Percentiles rank a stretch among this genome's conserved stretches.
Evolutionary conservation across 1,139 yeast species (phyloP).

Genomic region (Suhomyces kunorum): DNA sequence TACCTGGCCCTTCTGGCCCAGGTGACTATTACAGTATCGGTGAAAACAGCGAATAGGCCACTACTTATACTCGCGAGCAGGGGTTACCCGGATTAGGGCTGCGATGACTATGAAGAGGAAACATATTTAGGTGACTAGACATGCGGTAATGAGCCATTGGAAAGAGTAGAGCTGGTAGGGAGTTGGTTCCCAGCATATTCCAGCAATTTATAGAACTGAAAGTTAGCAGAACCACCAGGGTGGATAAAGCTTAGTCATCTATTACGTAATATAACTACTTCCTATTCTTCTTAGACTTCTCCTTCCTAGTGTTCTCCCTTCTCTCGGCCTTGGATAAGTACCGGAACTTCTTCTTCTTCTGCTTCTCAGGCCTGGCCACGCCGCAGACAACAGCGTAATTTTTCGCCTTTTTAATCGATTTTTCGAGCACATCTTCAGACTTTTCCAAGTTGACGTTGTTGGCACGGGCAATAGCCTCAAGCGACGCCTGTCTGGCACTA

Average conservation of each 20-base stretch:
- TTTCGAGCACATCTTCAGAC: conserved; percentile 61
- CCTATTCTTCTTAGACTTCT: conserved; percentile 29
- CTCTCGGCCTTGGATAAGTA: conserved; percentile 81
- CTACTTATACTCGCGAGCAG: conserved; percentile 3
- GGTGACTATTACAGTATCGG: conserved; percentile 2
- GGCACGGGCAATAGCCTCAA: conserved; percentile 57
- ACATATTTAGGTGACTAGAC: too few species aligned
- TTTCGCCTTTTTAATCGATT: conserved; percentile 68
- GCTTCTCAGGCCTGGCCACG: conserved; percentile 43
- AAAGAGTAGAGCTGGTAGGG: too few species aligned
- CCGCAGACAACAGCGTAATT: conserved; percentile 70
- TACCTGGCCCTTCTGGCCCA: conserved; percentile 9
- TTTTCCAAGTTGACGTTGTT: conserved; percentile 64
- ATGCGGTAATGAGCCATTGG: too few species aligned
- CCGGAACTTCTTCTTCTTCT: conserved; percentile 79
- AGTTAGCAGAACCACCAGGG: too few species aligned
- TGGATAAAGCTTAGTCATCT: not conserved
- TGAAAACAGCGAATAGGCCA: not conserved
- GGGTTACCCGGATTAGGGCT: conserved; percentile 19
- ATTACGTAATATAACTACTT: not conserved
- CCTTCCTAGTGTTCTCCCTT: conserved; percentile 65
- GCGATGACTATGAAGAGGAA: not conserved
- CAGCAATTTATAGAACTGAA: too few species aligned
- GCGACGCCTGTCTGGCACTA: conserved; percentile 33
- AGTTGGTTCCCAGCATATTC: too few species aligned